A percentile compares a stretch with the other conserved stretches of the same genome.
These are phyloP conservation scores for Crepidotus variabilis DNA, from an alignment of 768 basidiomycete genomes.

Conservation along the genomic window DNA sequence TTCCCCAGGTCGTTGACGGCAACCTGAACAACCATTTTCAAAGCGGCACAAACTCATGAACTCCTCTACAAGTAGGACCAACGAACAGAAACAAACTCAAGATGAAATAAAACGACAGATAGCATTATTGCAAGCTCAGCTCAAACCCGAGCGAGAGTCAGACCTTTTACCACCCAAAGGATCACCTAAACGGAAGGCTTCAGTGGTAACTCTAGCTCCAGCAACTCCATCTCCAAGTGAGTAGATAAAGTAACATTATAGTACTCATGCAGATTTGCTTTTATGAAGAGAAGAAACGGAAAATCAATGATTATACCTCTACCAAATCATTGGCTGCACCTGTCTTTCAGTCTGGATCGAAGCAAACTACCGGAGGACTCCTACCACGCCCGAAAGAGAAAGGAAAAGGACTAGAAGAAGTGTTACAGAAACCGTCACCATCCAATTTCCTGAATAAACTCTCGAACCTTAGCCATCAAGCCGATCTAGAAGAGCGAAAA, in stretches of 20 bases:
- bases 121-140: conserved; percentile 49
- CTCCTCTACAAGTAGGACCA: conserved; percentile 41
- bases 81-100: conserved; percentile 37
- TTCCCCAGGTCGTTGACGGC: neutral
- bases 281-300: conserved; percentile 37
- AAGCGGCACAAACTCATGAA: conserved; percentile 39
- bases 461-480: neutral
- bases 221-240: conserved; percentile 69
- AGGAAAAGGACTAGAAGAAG: neutral
- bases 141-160: conserved; percentile 30
- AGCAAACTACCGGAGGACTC: conserved; percentile 1
- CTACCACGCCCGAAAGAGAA: neutral
- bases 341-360: conserved; percentile 12
- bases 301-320: conserved; percentile 25
- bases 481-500: conserved; percentile 10
- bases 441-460: conserved; percentile 55
- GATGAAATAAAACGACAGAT: conserved; percentile 54
- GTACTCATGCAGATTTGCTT: neutral
- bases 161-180: conserved; percentile 40
- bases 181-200: conserved; percentile 20
- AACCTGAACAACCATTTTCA: neutral
- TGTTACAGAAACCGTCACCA: conserved; percentile 29
- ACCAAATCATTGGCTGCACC: conserved; percentile 6
- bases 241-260: conserved; percentile 12
- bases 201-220: conserved; percentile 40